Evolutionary conservation across 768 basidiomycete genomes (phyloP), one percentile per base, ranked within the genome.

Genomic region (Gymnopilus dilepis): DNA sequence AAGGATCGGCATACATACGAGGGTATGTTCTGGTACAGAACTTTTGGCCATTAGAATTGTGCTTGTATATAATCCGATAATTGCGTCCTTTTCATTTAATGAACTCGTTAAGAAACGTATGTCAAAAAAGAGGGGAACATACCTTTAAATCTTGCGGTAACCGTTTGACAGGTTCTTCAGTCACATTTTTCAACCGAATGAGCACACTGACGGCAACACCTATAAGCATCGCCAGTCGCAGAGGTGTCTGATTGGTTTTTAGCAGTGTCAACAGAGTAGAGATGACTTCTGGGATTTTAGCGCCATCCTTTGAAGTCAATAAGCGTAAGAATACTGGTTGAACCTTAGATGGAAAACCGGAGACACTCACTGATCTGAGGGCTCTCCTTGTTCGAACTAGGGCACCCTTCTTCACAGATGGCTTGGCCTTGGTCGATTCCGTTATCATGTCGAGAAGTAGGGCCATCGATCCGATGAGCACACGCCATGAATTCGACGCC

Each of bases 171-270:
- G 77, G 75, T 21, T 78, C 74, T 26, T 82, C 79, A 52, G 78
- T 74, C n/a, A 81, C 73, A 67, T 82, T 71, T 73, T 89, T 90
- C 28, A 95, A 76, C 19, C 88, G 85, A 24, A 90, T 77, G 6
- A 85, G 77, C 13, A 96, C 94, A 64, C 89, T 88, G 52, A 94
- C 72, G 1, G 87, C 80, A 7, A 87, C 82, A 1, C 93, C 87
- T 4, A 95, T 72, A 2, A 98, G 76, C 1, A 88, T 78, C 6
- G 78, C 62, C 41, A 79, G 65, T 47, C 73, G 72, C 1, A 76
- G 59, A 0, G 81, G 78, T 2, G 70, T 76, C 24, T 83, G 74
- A 30, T 78, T 78, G 0, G 84, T 70, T 69, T 88, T 89, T 34
- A 83, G 74, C 6, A 78, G 76, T 0, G 77, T 67, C 28, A 93